Evolutionary conservation across 306 rosid genomes (phyloP), one percentile per base, ranked within the genome.

Genomic region (Acmispon strigosus): DNA sequence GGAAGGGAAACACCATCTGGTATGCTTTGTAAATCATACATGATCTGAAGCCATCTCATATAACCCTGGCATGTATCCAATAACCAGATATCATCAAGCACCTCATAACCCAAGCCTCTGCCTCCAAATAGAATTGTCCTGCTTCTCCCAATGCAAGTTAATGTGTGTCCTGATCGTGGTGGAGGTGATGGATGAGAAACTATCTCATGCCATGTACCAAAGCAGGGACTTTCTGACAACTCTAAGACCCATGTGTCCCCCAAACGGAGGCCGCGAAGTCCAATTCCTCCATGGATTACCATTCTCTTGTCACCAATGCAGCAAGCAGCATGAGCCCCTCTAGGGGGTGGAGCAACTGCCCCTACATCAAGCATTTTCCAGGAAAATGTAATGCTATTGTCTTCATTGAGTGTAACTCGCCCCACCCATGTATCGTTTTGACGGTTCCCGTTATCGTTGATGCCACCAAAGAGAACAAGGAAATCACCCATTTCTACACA

Each of bases 351-450:
- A 7, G 80, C 77, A 32, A 74, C 36, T 19, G 73, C 12, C 14
- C 96, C 94, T 8, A 87, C 92, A 36, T 84, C 89, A 11, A 93
- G 85, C 75, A 70, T 65, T 73, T 76, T 84, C 98, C 98, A 93
- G 3, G 96, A 85, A 62, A 90, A 83, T 73, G 87, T 78, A 56
- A 87, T 29, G 10, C 78, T 66, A 19, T 72, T 82, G 22, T 70
- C 85, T 64, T 84, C 89, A 36, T 66, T 80, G 82, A 73, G 32
- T 81, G 78, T 66, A 4, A 93, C 69, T 72, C 82, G 78, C 19
- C 98, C 97, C 50, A 93, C 77, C 98, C 98, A 93, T 24, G 97
- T 84, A 52, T 93, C 98, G 2, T 88, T 93, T 77, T 88, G 94
- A 50, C 98, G 97, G 78, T 45, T 82, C 49, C 98, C 98, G n/a